Percentiles rank a stretch among this genome's conserved stretches.
These are phyloP conservation scores for Phallus indusiatus DNA, from an alignment of 768 basidiomycete species.

Conservation along the genomic window DNA sequence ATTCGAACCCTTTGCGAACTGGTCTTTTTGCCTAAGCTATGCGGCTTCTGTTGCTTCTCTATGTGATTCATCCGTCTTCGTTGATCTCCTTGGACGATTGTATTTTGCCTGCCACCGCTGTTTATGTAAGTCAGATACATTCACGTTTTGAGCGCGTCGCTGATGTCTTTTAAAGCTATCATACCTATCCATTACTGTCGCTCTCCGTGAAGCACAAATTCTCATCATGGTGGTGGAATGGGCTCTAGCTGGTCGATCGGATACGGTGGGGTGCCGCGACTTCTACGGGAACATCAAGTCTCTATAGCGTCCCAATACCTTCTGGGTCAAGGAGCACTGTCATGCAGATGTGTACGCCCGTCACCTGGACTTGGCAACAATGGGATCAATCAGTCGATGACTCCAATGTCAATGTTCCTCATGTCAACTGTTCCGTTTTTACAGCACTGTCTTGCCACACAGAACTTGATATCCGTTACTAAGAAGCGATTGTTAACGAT, in stretches of 20 bases:
- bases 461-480: constrained; percentile 95
- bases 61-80: no score
- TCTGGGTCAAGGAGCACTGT: constrained; percentile 54
- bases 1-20: no score
- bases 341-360: constrained; percentile 65
- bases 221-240: constrained; percentile 33
- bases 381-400: constrained; percentile 32
- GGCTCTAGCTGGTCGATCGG: constrained; percentile 65
- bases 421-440: constrained; percentile 82
- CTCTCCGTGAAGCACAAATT: no score
- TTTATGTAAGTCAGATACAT: no score
- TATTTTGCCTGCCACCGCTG: no score
- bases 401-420: constrained; percentile 79
- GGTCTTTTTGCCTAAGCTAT: no score
- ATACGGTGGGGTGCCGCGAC: constrained; percentile 48
- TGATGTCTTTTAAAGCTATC: no score
- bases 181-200: no score
- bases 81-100: no score
- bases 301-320: constrained; percentile 60
- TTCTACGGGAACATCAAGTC: constrained; percentile 63
- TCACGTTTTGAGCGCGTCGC: no score
- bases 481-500: no score
- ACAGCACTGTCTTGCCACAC: constrained; percentile 76
- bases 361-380: constrained; percentile 37
- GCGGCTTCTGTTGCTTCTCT: no score